phyloP scores from a whole-genome alignment of 768 basidiomycete species.

The Cystofilobasidium ferigula region DNA sequence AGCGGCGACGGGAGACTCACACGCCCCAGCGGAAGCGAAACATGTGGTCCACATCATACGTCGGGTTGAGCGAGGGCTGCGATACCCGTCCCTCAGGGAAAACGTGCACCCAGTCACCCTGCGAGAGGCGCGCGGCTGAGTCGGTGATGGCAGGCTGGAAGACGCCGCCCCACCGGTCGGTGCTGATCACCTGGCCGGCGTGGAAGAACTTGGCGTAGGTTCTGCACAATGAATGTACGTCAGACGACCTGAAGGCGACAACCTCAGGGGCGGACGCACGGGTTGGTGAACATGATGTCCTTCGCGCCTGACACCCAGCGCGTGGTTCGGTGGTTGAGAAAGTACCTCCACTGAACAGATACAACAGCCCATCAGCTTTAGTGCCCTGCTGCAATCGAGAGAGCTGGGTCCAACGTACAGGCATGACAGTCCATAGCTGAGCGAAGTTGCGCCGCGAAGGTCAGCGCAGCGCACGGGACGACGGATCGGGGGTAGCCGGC shows the following conservation, averaged over 20 bases:
- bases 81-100: constrained; percentile 4
- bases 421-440: constrained; percentile 5
- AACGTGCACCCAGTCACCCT: constrained; percentile 11
- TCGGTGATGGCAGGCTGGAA: constrained; percentile 9
- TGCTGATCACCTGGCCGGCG: constrained; percentile 4
- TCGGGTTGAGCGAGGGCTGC: constrained; percentile 1
- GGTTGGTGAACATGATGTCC: constrained; percentile 13
- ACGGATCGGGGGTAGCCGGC: background rate
- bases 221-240: background rate
- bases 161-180: constrained; percentile 7
- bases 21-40: constrained; percentile 14
- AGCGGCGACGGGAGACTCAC: background rate
- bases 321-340: constrained; percentile 5
- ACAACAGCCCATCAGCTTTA: background rate
- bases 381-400: background rate
- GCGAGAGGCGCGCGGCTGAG: background rate
- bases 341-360: constrained; percentile 4
- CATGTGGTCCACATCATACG: constrained; percentile 2
- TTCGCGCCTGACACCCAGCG: constrained; percentile 12
- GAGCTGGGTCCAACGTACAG: background rate
- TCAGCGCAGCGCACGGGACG: too few species aligned
- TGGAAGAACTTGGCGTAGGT: constrained; percentile 5
- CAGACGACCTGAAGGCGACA: background rate
- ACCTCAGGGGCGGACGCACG: background rate
- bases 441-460: too few species aligned